Evolutionary conservation across 139 green algal genomes (phyloP), one percentile per base, ranked within the genome.

Genomic region (Penium margaritaceum): DNA sequence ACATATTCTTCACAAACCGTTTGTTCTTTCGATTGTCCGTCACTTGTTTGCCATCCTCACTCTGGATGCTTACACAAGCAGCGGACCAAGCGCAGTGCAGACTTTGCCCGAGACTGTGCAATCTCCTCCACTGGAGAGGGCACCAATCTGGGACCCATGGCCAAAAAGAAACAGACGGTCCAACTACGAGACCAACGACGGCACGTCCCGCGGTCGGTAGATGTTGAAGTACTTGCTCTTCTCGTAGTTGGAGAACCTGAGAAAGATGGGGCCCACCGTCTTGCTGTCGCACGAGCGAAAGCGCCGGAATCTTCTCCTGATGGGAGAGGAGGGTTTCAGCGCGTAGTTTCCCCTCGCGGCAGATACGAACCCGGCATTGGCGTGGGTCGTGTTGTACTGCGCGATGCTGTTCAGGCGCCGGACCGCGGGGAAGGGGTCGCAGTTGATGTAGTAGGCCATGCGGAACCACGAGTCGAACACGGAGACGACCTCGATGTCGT

Each of bases 201-300:
- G n/a, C n/a, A n/a, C n/a, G 9, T 60, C 51, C 51, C 24, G 24
- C 1, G 51, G 51, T 24, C 15, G 29, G 51, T 3, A n/a, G 19
- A 60, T 60, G 51, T 60, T 60, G 51, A 60, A 60, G 14, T 33
- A 6, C 29, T 60, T 60, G 24, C 29, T 60, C n/a, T n/a, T n/a
- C n/a, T n/a, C n/a, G 51, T 60, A 60, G 24, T n/a, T 9, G 14
- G 29, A 9, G n/a, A 60, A 60, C 29, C 30, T 9, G 24, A 60
- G 24, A n/a, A 33, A 17, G 29, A 15, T 60, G 24, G 51, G 51
- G 14, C 51, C 51, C 24, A n/a, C 51, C 51, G 2, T 2, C 51
- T 60, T 60, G 24, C 24, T 60, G 24, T n/a, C 24, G 51, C 51
- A 60, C 24, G 24, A 33, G 12, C 51, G 51, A 60, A 60, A 60